A percentile compares a stretch with the other conserved stretches of the same genome.
These are phyloP conservation scores for Backusella parvicylindrica DNA, from an alignment of 192 early-diverging fungal species.

Conservation along the genomic window DNA sequence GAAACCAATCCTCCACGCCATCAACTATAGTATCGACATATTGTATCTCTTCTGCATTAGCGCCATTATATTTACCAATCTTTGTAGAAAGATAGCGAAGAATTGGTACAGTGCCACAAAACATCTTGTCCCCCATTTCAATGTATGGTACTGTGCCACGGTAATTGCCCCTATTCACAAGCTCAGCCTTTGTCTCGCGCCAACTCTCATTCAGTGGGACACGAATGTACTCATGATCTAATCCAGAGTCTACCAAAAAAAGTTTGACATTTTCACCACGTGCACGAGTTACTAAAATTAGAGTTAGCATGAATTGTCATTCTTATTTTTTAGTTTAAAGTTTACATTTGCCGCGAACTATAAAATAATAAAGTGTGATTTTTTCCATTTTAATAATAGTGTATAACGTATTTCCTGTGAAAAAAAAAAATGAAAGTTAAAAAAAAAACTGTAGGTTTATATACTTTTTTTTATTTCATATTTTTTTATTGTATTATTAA, in stretches of 20 bases:
- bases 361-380: neutral
- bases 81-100: neutral
- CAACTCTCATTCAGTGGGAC: neutral
- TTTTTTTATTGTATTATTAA: neutral
- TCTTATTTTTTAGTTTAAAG: neutral
- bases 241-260: neutral
- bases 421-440: neutral
- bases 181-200: neutral
- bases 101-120: neutral
- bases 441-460: neutral
- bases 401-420: neutral
- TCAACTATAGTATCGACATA: neutral
- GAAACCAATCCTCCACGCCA: neutral
- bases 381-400: neutral
- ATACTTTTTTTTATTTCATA: neutral
- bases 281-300: neutral
- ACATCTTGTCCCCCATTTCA: neutral
- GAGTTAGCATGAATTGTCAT: neutral
- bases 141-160: neutral
- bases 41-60: neutral
- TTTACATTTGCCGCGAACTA: neutral
- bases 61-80: neutral
- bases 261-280: constrained; percentile 2
- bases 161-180: neutral
- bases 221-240: constrained; percentile 2